Base-by-base conservation (phyloP, 129 eudicot genomes). In the Gnaphalium uliginosum region DNA sequence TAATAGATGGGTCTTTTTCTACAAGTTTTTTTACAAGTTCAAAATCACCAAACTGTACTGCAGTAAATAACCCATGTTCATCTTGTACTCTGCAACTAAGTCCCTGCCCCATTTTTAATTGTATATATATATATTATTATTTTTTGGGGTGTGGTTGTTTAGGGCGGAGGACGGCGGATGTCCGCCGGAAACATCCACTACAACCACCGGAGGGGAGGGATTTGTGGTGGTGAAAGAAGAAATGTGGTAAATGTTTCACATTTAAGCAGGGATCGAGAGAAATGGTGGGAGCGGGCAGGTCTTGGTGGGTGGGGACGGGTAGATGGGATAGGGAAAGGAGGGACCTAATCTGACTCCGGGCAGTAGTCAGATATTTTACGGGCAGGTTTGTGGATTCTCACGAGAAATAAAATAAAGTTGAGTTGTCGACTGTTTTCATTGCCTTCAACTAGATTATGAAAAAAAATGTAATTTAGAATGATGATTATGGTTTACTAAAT, bases 1-100 rank as follows among this genome's bases (percentile, higher is more conserved):
- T 39, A 17, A 88, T 35, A 46, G 70, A 68, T 18, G 93, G 91
- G 76, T 88, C 89, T 69, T 76, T 79, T 0, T 69, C 78, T 14
- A 89, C 71, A 79, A 90, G 75, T 21, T 51, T 78, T 66, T 80
- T 77, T 8, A 88, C 86, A 30, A 80, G 72, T 50, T 82, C 81
- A 4, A 82, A 53, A 83, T 90, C 93, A 26, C 93, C 96, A 78
- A 82, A 81, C 41, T 86, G 89, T 67, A 88, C 87, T 10, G 91
- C 89, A 66, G 69, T 76, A 65, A 91, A 91, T 29, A 91, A 72
- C 29, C 83, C 89, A 72, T 86, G 82, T 53, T 88, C 89, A 35
- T 76, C 76, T 65, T 66, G 57, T 68, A 70, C 83, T 51, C 82
- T 60, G 82, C 96, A 90, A 59, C 96, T 90, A 29, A 88, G 30